A percentile compares a stretch with the other conserved stretches of the same genome.
Evolutionary conservation across 306 rosid genomes (phyloP).

Genomic region (Vigna mungo): DNA sequence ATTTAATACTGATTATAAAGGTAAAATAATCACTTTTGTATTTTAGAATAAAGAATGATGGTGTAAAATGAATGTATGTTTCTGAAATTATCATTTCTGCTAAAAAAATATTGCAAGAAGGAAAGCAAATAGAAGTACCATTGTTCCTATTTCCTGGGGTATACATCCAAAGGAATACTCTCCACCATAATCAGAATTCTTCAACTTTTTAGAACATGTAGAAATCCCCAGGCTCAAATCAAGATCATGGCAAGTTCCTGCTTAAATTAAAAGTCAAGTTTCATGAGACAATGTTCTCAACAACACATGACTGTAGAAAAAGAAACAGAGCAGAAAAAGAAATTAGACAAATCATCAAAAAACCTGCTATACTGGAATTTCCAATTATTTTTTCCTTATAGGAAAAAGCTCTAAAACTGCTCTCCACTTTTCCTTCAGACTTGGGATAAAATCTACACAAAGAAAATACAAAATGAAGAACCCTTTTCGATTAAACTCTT

Average conservation of each 20-base stretch:
- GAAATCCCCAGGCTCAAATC: slow-evolving; percentile 78
- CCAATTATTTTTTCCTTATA: slow-evolving; percentile 50
- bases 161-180: slow-evolving; percentile 4
- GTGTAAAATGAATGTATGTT: too few relatives aligned
- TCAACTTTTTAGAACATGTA: slow-evolving; percentile 52
- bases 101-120: neutral
- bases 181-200: slow-evolving; percentile 37
- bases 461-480: slow-evolving; percentile 16
- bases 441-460: slow-evolving; percentile 66
- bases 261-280: slow-evolving; percentile 19
- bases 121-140: slow-evolving; percentile 50
- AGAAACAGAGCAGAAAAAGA: neutral
- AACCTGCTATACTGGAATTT: slow-evolving; percentile 56
- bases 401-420: slow-evolving; percentile 52
- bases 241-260: slow-evolving; percentile 63
- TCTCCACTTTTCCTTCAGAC: slow-evolving; percentile 62
- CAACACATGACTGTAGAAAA: neutral
- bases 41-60: too few relatives aligned
- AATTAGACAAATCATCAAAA: neutral
- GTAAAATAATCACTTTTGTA: too few relatives aligned
- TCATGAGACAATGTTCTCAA: neutral
- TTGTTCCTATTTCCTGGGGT: slow-evolving; percentile 39
- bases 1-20: too few relatives aligned
- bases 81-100: too few relatives aligned
- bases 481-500: slow-evolving; percentile 9